Conservation (phyloP, 768 basidiomycete species). For the Mycena rebaudengoi region DNA sequence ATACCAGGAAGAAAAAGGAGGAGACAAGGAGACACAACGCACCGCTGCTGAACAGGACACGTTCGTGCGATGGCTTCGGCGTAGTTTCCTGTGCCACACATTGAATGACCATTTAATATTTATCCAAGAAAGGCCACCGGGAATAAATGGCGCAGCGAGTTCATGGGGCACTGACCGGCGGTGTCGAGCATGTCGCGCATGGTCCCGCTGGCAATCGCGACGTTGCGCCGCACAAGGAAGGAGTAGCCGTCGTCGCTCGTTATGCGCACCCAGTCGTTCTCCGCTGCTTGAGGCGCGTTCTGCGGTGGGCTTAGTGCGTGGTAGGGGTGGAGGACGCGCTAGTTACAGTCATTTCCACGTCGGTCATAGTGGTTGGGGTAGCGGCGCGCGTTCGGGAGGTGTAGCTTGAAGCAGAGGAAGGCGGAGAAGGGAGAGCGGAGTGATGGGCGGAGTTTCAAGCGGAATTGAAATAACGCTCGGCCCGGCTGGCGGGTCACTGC, state of each 20-base stretch:
- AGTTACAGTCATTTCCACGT: slow-evolving; percentile 19
- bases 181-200: slow-evolving; percentile 83
- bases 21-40: slow-evolving; percentile 23
- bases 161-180: slow-evolving; percentile 57
- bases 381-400: too few relatives aligned
- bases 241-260: slow-evolving; percentile 83
- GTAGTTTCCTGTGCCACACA: slow-evolving; percentile 64
- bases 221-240: slow-evolving; percentile 78
- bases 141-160: too few relatives aligned
- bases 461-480: too few relatives aligned
- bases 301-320: not conserved
- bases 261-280: slow-evolving; percentile 77
- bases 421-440: too few relatives aligned
- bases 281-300: slow-evolving; percentile 25
- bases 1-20: too few relatives aligned
- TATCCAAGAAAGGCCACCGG: too few relatives aligned
- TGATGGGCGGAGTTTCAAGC: too few relatives aligned
- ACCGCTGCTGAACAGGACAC: slow-evolving; percentile 79
- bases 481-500: too few relatives aligned
- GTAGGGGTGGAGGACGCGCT: not conserved
- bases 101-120: slow-evolving; percentile 6
- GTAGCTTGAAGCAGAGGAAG: too few relatives aligned
- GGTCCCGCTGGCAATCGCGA: slow-evolving; percentile 82
- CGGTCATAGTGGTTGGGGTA: slow-evolving; percentile 17
- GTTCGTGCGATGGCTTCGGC: slow-evolving; percentile 77